Percentiles rank a stretch among this genome's conserved stretches.
Evolutionary conservation across 495 filamentous ascomycete species (phyloP).

Genomic region (Penicillium flavigenum): DNA sequence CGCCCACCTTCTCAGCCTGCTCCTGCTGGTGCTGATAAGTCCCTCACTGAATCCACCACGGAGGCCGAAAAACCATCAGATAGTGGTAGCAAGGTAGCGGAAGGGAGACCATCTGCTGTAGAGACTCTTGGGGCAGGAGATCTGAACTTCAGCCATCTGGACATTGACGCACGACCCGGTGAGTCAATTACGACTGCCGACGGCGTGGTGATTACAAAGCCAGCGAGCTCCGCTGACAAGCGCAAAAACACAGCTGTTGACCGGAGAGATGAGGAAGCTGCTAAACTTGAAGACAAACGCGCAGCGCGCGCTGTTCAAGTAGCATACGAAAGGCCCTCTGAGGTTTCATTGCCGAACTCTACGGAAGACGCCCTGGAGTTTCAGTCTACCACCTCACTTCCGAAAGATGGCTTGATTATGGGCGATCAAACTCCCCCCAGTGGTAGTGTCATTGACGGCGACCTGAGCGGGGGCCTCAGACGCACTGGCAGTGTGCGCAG

Average conservation of each 20-base stretch:
- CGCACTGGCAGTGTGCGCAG: conserved; percentile 83
- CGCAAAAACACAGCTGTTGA: conserved; percentile 40
- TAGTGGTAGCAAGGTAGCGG: conserved; percentile 31
- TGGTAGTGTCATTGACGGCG: conserved; percentile 68
- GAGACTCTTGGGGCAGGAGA: conserved; percentile 90
- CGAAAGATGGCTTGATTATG: conserved; percentile 34
- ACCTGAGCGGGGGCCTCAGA: conserved; percentile 54
- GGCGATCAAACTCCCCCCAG: conserved; percentile 64
- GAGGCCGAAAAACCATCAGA: conserved; percentile 24
- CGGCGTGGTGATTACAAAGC: conserved; percentile 44
- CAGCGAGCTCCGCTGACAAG: conserved; percentile 32
- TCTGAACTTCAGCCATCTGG: conserved; percentile 78
- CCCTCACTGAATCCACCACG: conserved; percentile 21
- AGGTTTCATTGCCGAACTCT: conserved; percentile 24
- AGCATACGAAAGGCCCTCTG: conserved; percentile 56
- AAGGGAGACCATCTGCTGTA: conserved; percentile 70
- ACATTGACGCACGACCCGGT: conserved; percentile 44
- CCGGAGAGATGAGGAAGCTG: conserved; percentile 52
- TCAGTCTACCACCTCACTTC: conserved; percentile 34
- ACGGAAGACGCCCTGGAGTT: conserved; percentile 35
- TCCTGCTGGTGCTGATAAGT: conserved; percentile 28
- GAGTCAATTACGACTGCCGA: conserved; percentile 40
- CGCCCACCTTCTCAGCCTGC: conserved; percentile 33
- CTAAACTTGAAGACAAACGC: conserved; percentile 56
- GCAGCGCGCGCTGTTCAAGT: conserved; percentile 60